phyloP scores from a whole-genome alignment of 2,329 filamentous ascomycete genomes.

The Ascochyta lentis region DNA sequence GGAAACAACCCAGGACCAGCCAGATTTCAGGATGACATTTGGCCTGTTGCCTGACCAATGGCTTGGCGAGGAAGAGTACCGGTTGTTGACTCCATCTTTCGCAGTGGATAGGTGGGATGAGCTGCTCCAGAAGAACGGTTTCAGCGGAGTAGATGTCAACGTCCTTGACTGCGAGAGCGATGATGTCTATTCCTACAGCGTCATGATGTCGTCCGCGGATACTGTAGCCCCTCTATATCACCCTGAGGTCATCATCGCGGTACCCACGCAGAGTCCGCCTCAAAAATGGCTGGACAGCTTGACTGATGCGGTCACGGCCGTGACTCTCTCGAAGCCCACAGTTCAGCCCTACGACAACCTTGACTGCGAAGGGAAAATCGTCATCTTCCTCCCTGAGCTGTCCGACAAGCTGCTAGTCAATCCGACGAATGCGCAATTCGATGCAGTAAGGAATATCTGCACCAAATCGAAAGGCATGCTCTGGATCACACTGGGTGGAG shows the following conservation, averaged over 20 bases:
- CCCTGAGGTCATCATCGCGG: neutral
- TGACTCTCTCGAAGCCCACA: neutral
- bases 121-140: neutral
- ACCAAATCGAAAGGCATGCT: slow-evolving; percentile 6
- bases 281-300: too few species aligned
- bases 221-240: neutral
- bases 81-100: neutral
- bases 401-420: neutral
- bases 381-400: slow-evolving; percentile 4
- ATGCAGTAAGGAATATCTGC: slow-evolving; percentile 1
- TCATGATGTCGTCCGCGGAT: slow-evolving; percentile 3
- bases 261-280: too few species aligned
- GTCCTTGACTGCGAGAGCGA: slow-evolving; percentile 8
- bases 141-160: slow-evolving; percentile 11
- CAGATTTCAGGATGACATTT: slow-evolving; percentile 27
- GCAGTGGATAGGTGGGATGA: neutral
- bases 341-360: slow-evolving; percentile 5
- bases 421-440: slow-evolving; percentile 5
- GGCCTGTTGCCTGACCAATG: slow-evolving; percentile 37
- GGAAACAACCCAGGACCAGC: slow-evolving; percentile 41
- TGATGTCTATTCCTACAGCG: slow-evolving; percentile 9
- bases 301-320: neutral
- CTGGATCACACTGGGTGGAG: slow-evolving; percentile 1
- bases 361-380: slow-evolving; percentile 4
- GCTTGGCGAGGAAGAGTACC: slow-evolving; percentile 15